Conservation (phyloP, 2,329 filamentous ascomycete species). For the Penicillium sp. region DNA sequence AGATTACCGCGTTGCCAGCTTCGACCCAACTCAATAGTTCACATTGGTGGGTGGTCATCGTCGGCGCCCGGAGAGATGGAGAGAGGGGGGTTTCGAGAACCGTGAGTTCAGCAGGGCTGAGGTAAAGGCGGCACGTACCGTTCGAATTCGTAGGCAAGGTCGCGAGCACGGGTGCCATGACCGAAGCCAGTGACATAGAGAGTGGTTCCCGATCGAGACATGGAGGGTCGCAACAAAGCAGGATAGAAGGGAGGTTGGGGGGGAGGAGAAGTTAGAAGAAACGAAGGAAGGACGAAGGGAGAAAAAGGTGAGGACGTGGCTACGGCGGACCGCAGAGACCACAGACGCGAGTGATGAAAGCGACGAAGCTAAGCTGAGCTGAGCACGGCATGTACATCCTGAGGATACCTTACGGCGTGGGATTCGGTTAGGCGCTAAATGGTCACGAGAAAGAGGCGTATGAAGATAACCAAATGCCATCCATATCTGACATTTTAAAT, state of each 20-base stretch:
- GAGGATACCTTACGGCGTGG: background rate
- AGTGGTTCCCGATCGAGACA: constrained; percentile 91
- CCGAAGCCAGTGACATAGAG: constrained; percentile 99
- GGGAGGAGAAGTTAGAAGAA: constrained; percentile 5
- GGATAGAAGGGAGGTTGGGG: background rate
- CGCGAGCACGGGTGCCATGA: constrained; percentile 95
- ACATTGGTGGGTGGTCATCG: constrained; percentile 6
- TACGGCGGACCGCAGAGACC: constrained; percentile 11
- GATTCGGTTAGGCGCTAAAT: background rate
- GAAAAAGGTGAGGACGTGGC: constrained; percentile 4
- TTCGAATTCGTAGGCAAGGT: constrained; percentile 99
- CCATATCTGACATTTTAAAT: background rate
- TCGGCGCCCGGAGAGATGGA: constrained; percentile 30
- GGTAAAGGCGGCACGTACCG: constrained; percentile 73
- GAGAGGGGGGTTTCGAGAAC: constrained; percentile 31
- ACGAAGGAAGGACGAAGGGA: constrained; percentile 4
- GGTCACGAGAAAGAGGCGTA: background rate
- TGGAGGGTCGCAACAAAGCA: constrained; percentile 37
- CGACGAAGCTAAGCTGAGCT: background rate
- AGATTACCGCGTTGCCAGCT: background rate
- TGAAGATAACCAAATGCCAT: background rate
- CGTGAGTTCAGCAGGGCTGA: constrained; percentile 41
- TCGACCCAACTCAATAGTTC: constrained; percentile 1
- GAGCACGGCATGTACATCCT: background rate
- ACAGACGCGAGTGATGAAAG: constrained; percentile 14